These are phyloP conservation scores for Bothriochloa decipiens DNA, from an alignment of 176 grass and related monocot species.

Conservation along the genomic window DNA sequence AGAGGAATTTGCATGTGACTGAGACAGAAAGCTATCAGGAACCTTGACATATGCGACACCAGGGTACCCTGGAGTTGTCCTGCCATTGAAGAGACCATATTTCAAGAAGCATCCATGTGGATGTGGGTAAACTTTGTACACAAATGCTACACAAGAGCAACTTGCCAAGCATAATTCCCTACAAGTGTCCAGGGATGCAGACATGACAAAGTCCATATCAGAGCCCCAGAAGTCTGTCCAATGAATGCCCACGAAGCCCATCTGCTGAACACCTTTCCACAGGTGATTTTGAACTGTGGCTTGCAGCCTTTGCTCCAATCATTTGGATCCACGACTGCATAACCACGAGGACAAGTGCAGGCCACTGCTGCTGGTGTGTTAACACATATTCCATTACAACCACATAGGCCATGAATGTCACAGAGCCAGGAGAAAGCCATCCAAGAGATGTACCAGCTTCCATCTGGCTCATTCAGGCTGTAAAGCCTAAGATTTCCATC, in stretches of 20 bases:
- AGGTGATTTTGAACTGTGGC: slow-evolving; percentile 15
- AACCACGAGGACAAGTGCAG: slow-evolving; percentile 39
- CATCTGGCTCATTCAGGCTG: not conserved
- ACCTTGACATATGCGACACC: slow-evolving; percentile 30
- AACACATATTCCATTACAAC: slow-evolving; percentile 35
- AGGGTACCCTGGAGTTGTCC: not conserved
- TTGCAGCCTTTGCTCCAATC: slow-evolving; percentile 46
- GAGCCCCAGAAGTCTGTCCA: slow-evolving; percentile 46
- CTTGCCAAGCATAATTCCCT: not conserved
- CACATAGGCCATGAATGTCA: slow-evolving; percentile 43
- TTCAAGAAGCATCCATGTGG: slow-evolving; percentile 36
- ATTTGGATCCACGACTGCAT: not conserved
- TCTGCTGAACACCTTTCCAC: not conserved
- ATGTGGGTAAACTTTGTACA: not conserved
- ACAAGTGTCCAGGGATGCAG: not conserved
- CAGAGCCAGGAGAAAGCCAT: slow-evolving; percentile 29
- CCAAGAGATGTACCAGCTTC: slow-evolving; percentile 24
- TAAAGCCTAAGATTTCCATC: slow-evolving; percentile 45
- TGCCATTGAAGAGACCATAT: slow-evolving; percentile 41
- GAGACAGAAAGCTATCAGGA: not conserved
- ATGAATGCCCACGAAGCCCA: not conserved
- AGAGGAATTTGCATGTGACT: not conserved
- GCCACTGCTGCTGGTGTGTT: not conserved
- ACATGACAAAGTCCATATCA: slow-evolving; percentile 5
- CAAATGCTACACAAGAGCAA: slow-evolving; percentile 27